A percentile compares a stretch with the other conserved stretches of the same genome.
Evolutionary conservation across 495 filamentous ascomycete species (phyloP).

Genomic region (Apodospora peruviana): DNA sequence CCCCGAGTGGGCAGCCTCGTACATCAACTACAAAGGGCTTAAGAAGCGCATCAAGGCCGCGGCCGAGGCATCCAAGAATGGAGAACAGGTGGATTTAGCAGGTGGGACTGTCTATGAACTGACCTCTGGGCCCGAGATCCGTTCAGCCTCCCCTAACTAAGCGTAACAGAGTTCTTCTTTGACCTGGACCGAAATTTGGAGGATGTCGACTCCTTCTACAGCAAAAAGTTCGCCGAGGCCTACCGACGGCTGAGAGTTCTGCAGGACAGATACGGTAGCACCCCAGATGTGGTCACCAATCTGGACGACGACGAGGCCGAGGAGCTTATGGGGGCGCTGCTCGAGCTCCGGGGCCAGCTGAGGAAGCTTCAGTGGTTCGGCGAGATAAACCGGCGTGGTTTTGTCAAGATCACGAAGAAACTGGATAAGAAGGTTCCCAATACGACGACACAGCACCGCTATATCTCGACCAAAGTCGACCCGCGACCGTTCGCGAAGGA

Average conservation of each 20-base stretch:
- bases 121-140: neutral
- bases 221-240: slow-evolving; percentile 82
- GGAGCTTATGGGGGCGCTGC: slow-evolving; percentile 80
- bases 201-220: slow-evolving; percentile 91
- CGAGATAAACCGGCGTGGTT: slow-evolving; percentile 90
- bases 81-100: slow-evolving; percentile 74
- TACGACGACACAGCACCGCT: slow-evolving; percentile 68
- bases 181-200: slow-evolving; percentile 93
- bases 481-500: slow-evolving; percentile 80
- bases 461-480: slow-evolving; percentile 83
- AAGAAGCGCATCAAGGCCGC: slow-evolving; percentile 90
- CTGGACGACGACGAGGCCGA: slow-evolving; percentile 72
- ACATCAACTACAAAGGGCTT: slow-evolving; percentile 93
- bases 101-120: slow-evolving; percentile 27
- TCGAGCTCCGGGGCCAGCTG: slow-evolving; percentile 80
- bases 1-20: slow-evolving; percentile 87
- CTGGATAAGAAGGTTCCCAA: slow-evolving; percentile 82
- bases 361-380: slow-evolving; percentile 96
- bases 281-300: slow-evolving; percentile 39
- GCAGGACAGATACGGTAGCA: slow-evolving; percentile 71
- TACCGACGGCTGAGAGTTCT: slow-evolving; percentile 77
- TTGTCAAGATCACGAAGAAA: slow-evolving; percentile 98
- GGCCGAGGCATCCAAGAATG: slow-evolving; percentile 54
- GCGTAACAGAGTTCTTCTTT: slow-evolving; percentile 77
- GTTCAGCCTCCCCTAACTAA: slow-evolving; percentile 23